Base-by-base conservation (phyloP, 441 rosid species). In the Aleurites moluccanus region DNA sequence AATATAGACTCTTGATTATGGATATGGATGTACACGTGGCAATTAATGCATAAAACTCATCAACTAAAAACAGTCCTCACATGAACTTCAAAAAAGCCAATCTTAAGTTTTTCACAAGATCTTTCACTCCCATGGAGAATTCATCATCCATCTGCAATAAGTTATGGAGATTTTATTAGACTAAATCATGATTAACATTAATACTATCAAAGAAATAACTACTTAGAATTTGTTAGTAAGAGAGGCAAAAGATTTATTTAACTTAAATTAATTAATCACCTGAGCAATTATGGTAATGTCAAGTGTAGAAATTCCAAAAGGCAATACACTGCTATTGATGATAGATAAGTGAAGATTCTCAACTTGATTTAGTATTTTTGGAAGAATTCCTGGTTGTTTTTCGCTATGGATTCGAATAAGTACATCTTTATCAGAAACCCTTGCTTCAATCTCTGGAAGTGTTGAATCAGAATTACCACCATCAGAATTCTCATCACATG, bases 361-460 rank as follows among this genome's bases (percentile, higher is more conserved):
- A 15, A 95, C 60, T 13, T 87, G 84, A 69, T 73, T 65, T 13
- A 91, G 74, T 70, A 95, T 84, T 72, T 88, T 90, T 0, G 79
- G 23, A 6, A 85, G 20, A 53, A 83, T 70, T 1, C 91, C 88
- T 78, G 74, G 81, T 38, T 80, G 86, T 62, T 87, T 95, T 78
- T 84, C 90, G 64, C 92, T 88, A 35, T 90, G 93, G 78, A 95
- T 83, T 69, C 90, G 86, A 61, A 95, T 83, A 7, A 95, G 87
- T 35, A 95, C 85, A 64, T 91, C 94, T 42, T 79, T 83, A 25
- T 83, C 96, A 0, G 90, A 85, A 45, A 84, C 84, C 77, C 87
- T 83, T 0, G 92, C 98, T 86, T 95, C 99, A 20, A 95, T 91
- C 80, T 91, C 91, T 0, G 96, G 99, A 38, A 91, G 83, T 0